Percentiles rank a stretch among this genome's conserved stretches.
Evolutionary conservation across 345 rosid genomes (phyloP).

Genomic region (Syzygium oleosum): DNA sequence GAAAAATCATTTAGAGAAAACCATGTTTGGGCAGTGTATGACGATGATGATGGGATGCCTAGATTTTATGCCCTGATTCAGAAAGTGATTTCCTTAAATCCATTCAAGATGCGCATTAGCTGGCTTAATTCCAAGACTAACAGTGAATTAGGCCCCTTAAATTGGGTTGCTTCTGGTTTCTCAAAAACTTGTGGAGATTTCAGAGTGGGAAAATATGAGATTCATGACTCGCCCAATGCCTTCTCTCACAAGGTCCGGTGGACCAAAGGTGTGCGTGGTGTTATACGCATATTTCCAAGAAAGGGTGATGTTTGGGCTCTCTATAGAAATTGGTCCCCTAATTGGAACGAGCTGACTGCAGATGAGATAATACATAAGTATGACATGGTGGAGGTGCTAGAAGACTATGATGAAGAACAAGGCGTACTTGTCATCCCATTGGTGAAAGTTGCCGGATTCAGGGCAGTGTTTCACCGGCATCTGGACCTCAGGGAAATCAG

Average conservation of each 20-base stretch:
- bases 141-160: slow-evolving; percentile 21
- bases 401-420: slow-evolving; percentile 31
- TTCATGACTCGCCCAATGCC: slow-evolving; percentile 18
- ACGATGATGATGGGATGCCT: slow-evolving; percentile 46
- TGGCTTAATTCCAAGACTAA: slow-evolving; percentile 34
- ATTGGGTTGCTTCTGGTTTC: slow-evolving; percentile 41
- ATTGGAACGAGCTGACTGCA: slow-evolving; percentile 27
- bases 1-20: slow-evolving; percentile 25
- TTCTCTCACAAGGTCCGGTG: slow-evolving; percentile 39
- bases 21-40: slow-evolving; percentile 43
- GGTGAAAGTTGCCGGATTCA: slow-evolving; percentile 36
- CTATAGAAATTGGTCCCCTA: slow-evolving; percentile 37
- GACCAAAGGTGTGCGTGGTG: slow-evolving; percentile 22
- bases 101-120: slow-evolving; percentile 32
- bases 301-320: slow-evolving; percentile 41
- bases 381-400: slow-evolving; percentile 42
- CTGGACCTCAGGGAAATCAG: slow-evolving; percentile 13
- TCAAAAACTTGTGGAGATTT: slow-evolving; percentile 44
- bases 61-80: slow-evolving; percentile 37
- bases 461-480: slow-evolving; percentile 25
- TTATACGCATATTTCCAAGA: slow-evolving; percentile 23
- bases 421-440: slow-evolving; percentile 28
- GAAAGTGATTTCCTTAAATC: slow-evolving; percentile 26
- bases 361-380: slow-evolving; percentile 24
- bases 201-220: slow-evolving; percentile 27